Evolutionary conservation across 768 basidiomycete genomes (phyloP).

Genomic region (Coprinellus aureogranulatus): DNA sequence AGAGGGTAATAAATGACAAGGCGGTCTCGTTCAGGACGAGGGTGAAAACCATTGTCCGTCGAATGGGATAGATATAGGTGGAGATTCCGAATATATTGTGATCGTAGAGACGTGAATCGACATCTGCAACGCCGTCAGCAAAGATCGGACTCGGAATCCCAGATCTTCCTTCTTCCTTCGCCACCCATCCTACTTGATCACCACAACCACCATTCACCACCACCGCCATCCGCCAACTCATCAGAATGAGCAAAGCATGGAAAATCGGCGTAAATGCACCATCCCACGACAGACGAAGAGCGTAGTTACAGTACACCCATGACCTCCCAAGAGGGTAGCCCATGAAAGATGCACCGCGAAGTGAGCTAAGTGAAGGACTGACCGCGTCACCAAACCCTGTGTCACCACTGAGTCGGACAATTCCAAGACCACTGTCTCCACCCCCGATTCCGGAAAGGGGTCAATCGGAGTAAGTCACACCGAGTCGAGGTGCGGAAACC

Average conservation of each 20-base stretch:
- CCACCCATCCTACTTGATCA: background rate
- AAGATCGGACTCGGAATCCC: conserved; percentile 1
- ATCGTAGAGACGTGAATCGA: background rate
- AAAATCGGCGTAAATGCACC: conserved; percentile 16
- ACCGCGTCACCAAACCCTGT: conserved; percentile 8
- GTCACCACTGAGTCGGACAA: conserved; percentile 3
- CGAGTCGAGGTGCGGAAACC: too few relatives aligned
- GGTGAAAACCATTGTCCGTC: conserved; percentile 19
- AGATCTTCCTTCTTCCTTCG: background rate
- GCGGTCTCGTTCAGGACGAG: conserved; percentile 31
- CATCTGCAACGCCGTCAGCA: background rate
- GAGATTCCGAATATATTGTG: background rate
- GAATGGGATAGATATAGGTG: background rate
- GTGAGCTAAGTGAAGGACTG: conserved; percentile 65
- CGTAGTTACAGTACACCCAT: conserved; percentile 56
- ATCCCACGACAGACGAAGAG: conserved; percentile 54
- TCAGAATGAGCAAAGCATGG: conserved; percentile 15
- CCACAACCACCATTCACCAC: background rate
- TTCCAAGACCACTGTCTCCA: too few relatives aligned
- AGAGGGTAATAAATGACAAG: conserved; percentile 33
- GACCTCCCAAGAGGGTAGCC: conserved; percentile 9
- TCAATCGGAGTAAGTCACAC: too few relatives aligned
- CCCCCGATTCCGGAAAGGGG: too few relatives aligned
- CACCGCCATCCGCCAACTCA: conserved; percentile 7
- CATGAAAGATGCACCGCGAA: conserved; percentile 52